Conservation (phyloP, 805 yeast genomes). For the Kazachstania africana region DNA sequence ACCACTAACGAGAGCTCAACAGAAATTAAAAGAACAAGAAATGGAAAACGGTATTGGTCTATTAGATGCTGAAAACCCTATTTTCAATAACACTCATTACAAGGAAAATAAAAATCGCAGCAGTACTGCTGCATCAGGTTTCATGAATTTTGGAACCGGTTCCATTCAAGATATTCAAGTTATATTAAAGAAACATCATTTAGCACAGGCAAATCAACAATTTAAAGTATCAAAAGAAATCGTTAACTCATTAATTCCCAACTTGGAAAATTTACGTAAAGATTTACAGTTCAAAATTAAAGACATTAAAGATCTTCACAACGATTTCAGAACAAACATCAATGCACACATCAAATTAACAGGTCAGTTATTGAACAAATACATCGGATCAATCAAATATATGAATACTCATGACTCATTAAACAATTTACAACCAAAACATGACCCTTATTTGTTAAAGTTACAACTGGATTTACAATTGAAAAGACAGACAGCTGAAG, state of each 20-base stretch:
- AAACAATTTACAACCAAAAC: conserved; percentile 26
- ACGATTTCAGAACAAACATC: conserved; percentile 51
- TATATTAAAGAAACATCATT: conserved; percentile 51
- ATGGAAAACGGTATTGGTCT: neutral
- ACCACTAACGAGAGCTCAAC: conserved; percentile 9
- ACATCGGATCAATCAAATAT: conserved; percentile 32
- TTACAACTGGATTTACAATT: conserved; percentile 53
- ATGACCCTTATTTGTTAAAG: conserved; percentile 56
- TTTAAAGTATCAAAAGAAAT: conserved; percentile 43
- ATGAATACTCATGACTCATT: conserved; percentile 9
- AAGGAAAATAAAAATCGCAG: conserved; percentile 2
- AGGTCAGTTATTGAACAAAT: conserved; percentile 41
- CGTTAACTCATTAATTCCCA: conserved; percentile 41
- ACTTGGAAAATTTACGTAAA: conserved; percentile 46
- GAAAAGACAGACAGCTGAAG: conserved; percentile 49
- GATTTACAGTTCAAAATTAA: conserved; percentile 69
- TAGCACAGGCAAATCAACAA: conserved; percentile 44
- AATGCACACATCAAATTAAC: conserved; percentile 51
- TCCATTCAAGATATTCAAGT: conserved; percentile 73
- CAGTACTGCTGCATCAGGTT: conserved; percentile 31
- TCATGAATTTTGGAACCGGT: conserved; percentile 62
- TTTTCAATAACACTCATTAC: neutral
- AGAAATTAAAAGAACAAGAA: conserved; percentile 1
- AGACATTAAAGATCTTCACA: conserved; percentile 60
- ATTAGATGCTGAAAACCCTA: neutral